Conservation (phyloP, 768 basidiomycete genomes). For the Ephemerocybe angulata region DNA sequence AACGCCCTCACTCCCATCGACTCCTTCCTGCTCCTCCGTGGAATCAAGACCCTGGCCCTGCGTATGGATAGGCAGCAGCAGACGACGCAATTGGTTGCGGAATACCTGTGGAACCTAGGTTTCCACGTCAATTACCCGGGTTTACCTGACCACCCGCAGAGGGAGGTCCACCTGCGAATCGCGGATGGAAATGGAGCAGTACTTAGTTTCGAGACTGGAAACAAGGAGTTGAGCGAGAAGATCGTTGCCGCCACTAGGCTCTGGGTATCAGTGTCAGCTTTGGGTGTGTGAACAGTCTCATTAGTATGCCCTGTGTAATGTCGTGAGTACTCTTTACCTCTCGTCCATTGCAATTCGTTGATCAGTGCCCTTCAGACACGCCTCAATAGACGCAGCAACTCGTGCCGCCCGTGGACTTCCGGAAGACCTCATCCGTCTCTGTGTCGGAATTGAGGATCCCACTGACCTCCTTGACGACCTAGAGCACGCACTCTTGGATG, state of each 20-base stretch:
- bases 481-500: conserved; percentile 86
- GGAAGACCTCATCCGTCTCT: conserved; percentile 97
- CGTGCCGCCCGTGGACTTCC: conserved; percentile 95
- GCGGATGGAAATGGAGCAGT: conserved; percentile 93
- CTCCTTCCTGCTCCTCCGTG: conserved; percentile 92
- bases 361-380: conserved; percentile 58
- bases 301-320: conserved; percentile 99
- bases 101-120: conserved; percentile 79
- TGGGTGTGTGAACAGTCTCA: conserved; percentile 95
- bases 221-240: conserved; percentile 84
- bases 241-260: conserved; percentile 90
- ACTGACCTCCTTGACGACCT: conserved; percentile 93
- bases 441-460: conserved; percentile 96
- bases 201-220: conserved; percentile 89
- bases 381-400: conserved; percentile 94
- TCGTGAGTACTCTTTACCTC: conserved; percentile 63
- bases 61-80: conserved; percentile 94
- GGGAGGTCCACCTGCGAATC: conserved; percentile 86
- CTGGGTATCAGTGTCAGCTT: conserved; percentile 98
- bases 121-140: conserved; percentile 95
- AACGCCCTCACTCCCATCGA: conserved; percentile 95
- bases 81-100: conserved; percentile 77
- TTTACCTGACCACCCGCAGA: conserved; percentile 72
- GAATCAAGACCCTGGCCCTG: conserved; percentile 92
- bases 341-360: conserved; percentile 8